phyloP scores from a whole-genome alignment of 352 stramenopile species.

The Globisporangium cederbergense region DNA sequence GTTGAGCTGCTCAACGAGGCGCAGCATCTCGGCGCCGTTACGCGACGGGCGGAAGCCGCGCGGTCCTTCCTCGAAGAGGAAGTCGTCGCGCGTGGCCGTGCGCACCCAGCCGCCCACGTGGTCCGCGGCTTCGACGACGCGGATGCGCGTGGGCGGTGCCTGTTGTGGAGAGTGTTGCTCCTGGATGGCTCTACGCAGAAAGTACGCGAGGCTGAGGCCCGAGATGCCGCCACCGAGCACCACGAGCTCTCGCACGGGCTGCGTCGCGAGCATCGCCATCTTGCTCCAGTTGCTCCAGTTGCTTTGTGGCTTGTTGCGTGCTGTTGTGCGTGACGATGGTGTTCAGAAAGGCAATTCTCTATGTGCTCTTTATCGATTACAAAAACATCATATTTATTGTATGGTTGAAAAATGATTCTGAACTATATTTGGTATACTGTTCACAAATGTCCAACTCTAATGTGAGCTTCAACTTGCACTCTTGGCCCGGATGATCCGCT shows the following conservation, averaged over 20 bases:
- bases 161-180: conserved; percentile 8
- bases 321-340: not conserved
- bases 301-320: not conserved
- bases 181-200: conserved; percentile 57
- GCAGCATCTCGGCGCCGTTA: conserved; percentile 83
- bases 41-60: conserved; percentile 80
- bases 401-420: not conserved
- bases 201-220: conserved; percentile 71
- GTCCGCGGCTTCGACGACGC: conserved; percentile 61
- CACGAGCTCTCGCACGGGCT: conserved; percentile 46
- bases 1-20: conserved; percentile 73
- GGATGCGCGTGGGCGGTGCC: conserved; percentile 37
- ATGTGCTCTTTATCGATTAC: not conserved
- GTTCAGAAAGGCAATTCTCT: not conserved
- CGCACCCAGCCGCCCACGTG: conserved; percentile 66
- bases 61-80: conserved; percentile 83
- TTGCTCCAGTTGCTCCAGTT: not conserved
- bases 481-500: not conserved
- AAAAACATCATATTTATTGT: not conserved
- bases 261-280: not conserved
- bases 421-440: not conserved
- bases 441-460: not conserved
- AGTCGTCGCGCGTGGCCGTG: conserved; percentile 49
- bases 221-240: conserved; percentile 83
- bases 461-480: not conserved